Conservation (phyloP, 2,329 filamentous ascomycete genomes). For the Xylaria sp. region DNA sequence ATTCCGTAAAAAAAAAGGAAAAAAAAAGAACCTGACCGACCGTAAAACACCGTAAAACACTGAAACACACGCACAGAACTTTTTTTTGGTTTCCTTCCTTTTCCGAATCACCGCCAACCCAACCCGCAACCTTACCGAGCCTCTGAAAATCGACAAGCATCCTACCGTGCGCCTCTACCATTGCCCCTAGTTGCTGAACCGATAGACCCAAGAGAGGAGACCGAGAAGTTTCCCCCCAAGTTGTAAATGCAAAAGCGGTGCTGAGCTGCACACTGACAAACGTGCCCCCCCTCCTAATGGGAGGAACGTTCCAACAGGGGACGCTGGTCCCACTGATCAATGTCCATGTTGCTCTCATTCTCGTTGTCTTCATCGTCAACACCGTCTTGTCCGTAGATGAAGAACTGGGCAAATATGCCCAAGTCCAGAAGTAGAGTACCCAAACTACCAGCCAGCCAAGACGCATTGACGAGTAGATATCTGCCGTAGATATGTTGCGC, state of each 20-base stretch:
- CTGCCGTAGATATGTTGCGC: conserved; percentile 61
- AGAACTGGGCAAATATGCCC: conserved; percentile 86
- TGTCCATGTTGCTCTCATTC: conserved; percentile 16
- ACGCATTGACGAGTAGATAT: conserved; percentile 85
- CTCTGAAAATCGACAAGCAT: neutral
- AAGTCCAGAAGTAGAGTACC: conserved; percentile 82
- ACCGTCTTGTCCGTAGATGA: conserved; percentile 62
- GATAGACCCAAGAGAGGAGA: conserved; percentile 1
- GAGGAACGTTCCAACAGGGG: conserved; percentile 30
- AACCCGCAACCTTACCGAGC: neutral
- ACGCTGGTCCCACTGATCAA: conserved; percentile 27
- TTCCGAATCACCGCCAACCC: no score
- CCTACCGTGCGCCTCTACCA: neutral
- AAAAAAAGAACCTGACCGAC: no score
- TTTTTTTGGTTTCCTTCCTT: no score
- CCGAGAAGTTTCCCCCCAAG: neutral
- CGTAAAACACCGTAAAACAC: neutral
- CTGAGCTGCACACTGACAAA: neutral
- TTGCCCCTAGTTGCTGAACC: neutral
- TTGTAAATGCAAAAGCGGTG: neutral
- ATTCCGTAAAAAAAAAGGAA: no score
- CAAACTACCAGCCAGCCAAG: conserved; percentile 84
- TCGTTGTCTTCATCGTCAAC: conserved; percentile 24
- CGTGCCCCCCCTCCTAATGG: neutral
- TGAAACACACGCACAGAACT: neutral